These are phyloP conservation scores for Picea abies DNA, from an alignment of 83 land plant genomes.

Conservation along the genomic window DNA sequence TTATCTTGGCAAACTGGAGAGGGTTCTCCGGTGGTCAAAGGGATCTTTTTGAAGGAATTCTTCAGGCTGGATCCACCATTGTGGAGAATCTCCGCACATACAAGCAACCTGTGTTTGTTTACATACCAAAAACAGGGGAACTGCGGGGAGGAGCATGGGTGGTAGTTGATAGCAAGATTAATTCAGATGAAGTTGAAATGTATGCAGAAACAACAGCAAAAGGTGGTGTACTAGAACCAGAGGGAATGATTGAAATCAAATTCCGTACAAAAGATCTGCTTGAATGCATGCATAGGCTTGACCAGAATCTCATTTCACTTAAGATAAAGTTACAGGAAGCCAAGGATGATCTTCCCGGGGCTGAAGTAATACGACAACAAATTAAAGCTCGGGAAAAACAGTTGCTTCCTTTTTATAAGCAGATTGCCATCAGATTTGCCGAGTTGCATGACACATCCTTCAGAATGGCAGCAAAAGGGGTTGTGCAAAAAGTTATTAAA, in stretches of 20 bases:
- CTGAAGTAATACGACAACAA: slow-evolving; percentile 52
- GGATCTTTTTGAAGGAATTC: slow-evolving; percentile 97
- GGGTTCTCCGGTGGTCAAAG: slow-evolving; percentile 99
- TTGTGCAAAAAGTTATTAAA: slow-evolving; percentile 74
- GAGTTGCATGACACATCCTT: slow-evolving; percentile 94
- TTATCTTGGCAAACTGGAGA: slow-evolving; percentile 98
- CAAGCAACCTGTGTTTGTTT: slow-evolving; percentile 92
- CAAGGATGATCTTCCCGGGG: slow-evolving; percentile 15
- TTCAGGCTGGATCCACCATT: slow-evolving; percentile 98
- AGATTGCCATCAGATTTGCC: slow-evolving; percentile 90
- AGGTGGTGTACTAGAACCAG: slow-evolving; percentile 98
- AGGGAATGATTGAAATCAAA: slow-evolving; percentile 97
- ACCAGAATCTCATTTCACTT: slow-evolving; percentile 61
- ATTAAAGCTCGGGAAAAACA: slow-evolving; percentile 80
- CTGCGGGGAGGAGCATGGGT: slow-evolving; percentile 99
- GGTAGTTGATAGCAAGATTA: slow-evolving; percentile 95
- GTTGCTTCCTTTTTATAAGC: slow-evolving; percentile 85
- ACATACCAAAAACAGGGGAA: slow-evolving; percentile 93
- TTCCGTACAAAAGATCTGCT: slow-evolving; percentile 79
- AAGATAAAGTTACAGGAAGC: slow-evolving; percentile 51
- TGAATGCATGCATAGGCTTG: slow-evolving; percentile 95
- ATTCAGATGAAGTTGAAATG: slow-evolving; percentile 95
- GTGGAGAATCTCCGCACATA: slow-evolving; percentile 96
- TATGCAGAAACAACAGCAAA: slow-evolving; percentile 90
- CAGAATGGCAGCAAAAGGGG: slow-evolving; percentile 97